These are phyloP conservation scores for Lepiota venenata DNA, from an alignment of 768 basidiomycete genomes.

Conservation along the genomic window DNA sequence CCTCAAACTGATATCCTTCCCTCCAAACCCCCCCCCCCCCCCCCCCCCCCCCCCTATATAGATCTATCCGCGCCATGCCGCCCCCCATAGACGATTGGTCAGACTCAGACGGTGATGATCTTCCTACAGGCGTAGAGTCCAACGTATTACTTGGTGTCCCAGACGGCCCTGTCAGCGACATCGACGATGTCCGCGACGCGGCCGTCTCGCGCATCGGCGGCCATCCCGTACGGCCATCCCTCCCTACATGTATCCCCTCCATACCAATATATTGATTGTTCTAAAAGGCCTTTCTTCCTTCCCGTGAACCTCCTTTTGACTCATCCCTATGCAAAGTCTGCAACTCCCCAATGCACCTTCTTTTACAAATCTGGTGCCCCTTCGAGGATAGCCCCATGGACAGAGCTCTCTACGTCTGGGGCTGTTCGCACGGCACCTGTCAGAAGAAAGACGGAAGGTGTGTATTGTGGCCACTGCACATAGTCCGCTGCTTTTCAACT, in stretches of 20 bases:
- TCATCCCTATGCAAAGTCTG: conserved; percentile 74
- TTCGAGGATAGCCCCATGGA: conserved; percentile 84
- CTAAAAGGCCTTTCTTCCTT: conserved; percentile 69
- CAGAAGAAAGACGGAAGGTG: conserved; percentile 78
- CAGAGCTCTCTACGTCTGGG: conserved; percentile 84
- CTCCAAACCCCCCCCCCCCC: too few relatives aligned
- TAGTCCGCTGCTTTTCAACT: not conserved
- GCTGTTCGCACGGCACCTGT: conserved; percentile 66
- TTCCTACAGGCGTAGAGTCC: conserved; percentile 53
- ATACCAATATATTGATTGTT: conserved; percentile 42
- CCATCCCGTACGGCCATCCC: conserved; percentile 75
- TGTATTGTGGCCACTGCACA: not conserved
- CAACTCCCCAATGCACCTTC: conserved; percentile 70
- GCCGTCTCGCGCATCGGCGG: conserved; percentile 90
- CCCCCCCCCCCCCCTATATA: too few relatives aligned
- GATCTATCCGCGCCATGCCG: conserved; percentile 32
- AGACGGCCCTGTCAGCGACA: conserved; percentile 61
- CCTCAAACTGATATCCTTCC: conserved; percentile 19
- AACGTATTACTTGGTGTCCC: conserved; percentile 78
- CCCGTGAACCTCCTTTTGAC: conserved; percentile 55
- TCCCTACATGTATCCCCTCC: conserved; percentile 44
- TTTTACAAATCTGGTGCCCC: conserved; percentile 89
- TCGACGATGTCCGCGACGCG: conserved; percentile 64
- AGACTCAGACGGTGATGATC: conserved; percentile 70
- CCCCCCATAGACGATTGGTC: conserved; percentile 65